Evolutionary conservation across 768 basidiomycete species (phyloP).

Genomic region (Cantharellus anzutake): DNA sequence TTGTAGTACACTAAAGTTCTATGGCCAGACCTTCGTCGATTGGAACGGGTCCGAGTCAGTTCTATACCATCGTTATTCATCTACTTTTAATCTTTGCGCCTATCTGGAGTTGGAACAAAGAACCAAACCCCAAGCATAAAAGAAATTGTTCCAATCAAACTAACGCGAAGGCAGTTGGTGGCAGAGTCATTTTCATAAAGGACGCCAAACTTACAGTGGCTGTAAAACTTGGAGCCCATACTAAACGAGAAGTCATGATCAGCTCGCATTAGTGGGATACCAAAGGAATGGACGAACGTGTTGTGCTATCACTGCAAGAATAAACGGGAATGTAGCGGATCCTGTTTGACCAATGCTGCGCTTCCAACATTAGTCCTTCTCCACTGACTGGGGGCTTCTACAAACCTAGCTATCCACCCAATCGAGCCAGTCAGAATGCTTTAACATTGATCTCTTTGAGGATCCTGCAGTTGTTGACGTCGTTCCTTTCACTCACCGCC

Average conservation of each 20-base stretch:
- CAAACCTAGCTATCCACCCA: constrained; percentile 15
- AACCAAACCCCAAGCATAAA: background rate
- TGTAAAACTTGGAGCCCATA: constrained; percentile 1
- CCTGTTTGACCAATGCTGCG: constrained; percentile 18
- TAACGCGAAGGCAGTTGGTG: background rate
- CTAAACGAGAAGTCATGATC: background rate
- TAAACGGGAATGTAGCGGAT: constrained; percentile 20
- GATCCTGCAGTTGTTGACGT: background rate
- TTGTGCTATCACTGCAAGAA: constrained; percentile 1
- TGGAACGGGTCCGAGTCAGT: background rate
- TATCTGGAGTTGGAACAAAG: background rate
- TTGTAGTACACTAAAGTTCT: too few relatives aligned
- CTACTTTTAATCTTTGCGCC: background rate
- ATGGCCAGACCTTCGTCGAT: too few relatives aligned
- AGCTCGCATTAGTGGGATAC: background rate
- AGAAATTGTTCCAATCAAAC: background rate
- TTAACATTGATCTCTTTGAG: background rate
- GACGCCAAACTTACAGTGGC: constrained; percentile 1
- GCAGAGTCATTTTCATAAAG: background rate
- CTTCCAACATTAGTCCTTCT: background rate
- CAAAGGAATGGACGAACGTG: background rate
- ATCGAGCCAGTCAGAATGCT: constrained; percentile 35
- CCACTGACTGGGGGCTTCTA: background rate
- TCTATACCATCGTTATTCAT: background rate
- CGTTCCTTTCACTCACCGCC: constrained; percentile 20